Evolutionary conservation across 2,329 filamentous ascomycete species (phyloP), one percentile per base, ranked within the genome.

Genomic region (Zymoseptoria crescenta): DNA sequence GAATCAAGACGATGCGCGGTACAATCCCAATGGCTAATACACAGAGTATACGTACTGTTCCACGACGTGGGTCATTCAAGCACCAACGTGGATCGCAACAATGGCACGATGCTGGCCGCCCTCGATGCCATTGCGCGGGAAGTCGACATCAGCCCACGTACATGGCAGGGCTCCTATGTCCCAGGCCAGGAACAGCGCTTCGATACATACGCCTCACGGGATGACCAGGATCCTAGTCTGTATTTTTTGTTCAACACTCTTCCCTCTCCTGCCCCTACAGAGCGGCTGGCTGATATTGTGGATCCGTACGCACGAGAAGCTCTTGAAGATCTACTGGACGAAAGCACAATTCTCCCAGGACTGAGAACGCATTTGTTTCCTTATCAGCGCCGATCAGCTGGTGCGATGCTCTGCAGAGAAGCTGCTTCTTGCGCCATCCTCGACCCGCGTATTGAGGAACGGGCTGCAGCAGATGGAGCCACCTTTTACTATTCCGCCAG

Each of bases 381-480:
- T 0, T 95, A 96, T 67, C 93, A 97, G 71, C 81, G 86, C 55
- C 82, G 87, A 51, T 93, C 91, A 0, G 87, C 88, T 0, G 89
- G 89, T 3, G 72, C 87, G 28, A 96, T 97, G 91, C 75, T 96
- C 19, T 87, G 94, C 70, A 85, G 87, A 56, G 93, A 97, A 73
- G 74, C 81, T 5, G 80, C 85, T 21, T 84, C 88, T 0, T 79
- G 80, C 4, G 77, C 82, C 28, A 76, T 84, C 5, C 74, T 91
- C 8, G 92, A 96, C 72, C 90, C 92, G 8, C 83, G 92, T 4
- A 76, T 96, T 2, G 80, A 85, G 55, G 65, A 74, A 4, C 77
- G 84, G 1, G 68, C 69, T 1, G 86, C 88, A 54, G 88, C 89
- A 29, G 74, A 79, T 3, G 87, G 85, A 0, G 70, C 74, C 0